Conservation (phyloP, 1,284 basidiomycete genomes). For the Irpex sp. region DNA sequence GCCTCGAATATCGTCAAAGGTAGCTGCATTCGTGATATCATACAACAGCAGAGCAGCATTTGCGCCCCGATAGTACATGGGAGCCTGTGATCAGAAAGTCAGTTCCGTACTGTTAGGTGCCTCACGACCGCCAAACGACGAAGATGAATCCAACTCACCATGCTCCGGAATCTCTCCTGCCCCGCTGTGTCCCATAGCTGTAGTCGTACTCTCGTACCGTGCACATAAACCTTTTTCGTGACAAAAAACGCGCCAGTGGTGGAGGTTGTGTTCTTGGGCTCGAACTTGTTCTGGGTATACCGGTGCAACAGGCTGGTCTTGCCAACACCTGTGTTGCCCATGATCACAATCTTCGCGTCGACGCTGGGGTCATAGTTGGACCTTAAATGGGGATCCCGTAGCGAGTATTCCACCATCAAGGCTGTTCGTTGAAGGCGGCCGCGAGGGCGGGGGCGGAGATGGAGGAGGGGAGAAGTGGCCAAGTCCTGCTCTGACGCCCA, state of each 20-base stretch:
- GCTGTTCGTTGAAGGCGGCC: conserved; percentile 18
- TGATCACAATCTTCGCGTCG: conserved; percentile 96
- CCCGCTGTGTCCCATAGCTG: conserved; percentile 96
- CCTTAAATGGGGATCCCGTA: conserved; percentile 59
- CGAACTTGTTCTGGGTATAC: conserved; percentile 90
- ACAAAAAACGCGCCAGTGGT: conserved; percentile 96
- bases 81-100: conserved; percentile 54
- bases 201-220: conserved; percentile 83
- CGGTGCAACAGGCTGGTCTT: conserved; percentile 93
- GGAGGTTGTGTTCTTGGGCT: conserved; percentile 81
- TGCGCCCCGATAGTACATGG: conserved; percentile 99
- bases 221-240: conserved; percentile 89
- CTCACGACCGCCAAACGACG: background rate
- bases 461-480: conserved; percentile 19
- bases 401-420: conserved; percentile 33
- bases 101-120: conserved; percentile 10
- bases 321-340: conserved; percentile 94
- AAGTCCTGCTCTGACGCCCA: conserved; percentile 13
- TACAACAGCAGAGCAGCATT: conserved; percentile 96
- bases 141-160: conserved; percentile 51
- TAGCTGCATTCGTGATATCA: conserved; percentile 91
- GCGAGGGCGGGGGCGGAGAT: conserved; percentile 22
- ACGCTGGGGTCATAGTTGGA: conserved; percentile 75
- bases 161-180: conserved; percentile 94
- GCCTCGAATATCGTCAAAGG: conserved; percentile 87